Evolutionary conservation across 192 early-diverging fungal genomes (phyloP).

Genomic region (Coemansia sp.): DNA sequence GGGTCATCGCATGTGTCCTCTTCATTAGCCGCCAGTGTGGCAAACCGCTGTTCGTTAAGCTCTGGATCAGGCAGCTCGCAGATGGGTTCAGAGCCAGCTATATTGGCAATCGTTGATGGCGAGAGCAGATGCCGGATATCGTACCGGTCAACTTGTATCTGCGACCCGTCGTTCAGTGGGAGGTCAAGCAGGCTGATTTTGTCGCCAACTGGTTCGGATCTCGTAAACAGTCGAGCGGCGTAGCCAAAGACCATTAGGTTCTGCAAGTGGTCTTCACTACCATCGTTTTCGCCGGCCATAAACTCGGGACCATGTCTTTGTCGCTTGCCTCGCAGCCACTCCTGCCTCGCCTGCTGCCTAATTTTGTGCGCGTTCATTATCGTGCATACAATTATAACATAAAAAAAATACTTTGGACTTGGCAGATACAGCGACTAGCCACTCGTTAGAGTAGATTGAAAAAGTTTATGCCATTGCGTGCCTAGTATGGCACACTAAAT

Average conservation of each 20-base stretch:
- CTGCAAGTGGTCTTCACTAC: not conserved
- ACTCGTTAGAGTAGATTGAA: too few relatives aligned
- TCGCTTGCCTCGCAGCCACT: constrained; percentile 25
- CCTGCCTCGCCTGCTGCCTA: constrained; percentile 16
- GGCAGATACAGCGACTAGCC: too few relatives aligned
- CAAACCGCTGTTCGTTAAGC: constrained; percentile 25
- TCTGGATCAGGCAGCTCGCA: constrained; percentile 8
- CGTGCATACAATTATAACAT: not conserved
- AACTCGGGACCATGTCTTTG: constrained; percentile 17
- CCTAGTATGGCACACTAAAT: too few relatives aligned
- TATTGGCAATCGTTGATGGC: not conserved
- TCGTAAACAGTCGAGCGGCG: constrained; percentile 23
- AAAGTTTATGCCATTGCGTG: too few relatives aligned
- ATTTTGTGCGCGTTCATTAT: constrained; percentile 23
- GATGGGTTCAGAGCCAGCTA: not conserved
- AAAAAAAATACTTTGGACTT: not conserved
- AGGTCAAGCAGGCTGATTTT: constrained; percentile 21
- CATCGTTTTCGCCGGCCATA: constrained; percentile 10
- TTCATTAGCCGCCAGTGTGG: constrained; percentile 20
- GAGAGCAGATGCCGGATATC: constrained; percentile 42
- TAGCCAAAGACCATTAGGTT: constrained; percentile 30
- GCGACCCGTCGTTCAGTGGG: not conserved
- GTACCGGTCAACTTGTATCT: constrained; percentile 32
- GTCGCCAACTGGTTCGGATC: not conserved
- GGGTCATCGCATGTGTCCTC: constrained; percentile 15